Conservation (phyloP, 2,329 filamentous ascomycete species). For the Diaporthe ilicicola region DNA sequence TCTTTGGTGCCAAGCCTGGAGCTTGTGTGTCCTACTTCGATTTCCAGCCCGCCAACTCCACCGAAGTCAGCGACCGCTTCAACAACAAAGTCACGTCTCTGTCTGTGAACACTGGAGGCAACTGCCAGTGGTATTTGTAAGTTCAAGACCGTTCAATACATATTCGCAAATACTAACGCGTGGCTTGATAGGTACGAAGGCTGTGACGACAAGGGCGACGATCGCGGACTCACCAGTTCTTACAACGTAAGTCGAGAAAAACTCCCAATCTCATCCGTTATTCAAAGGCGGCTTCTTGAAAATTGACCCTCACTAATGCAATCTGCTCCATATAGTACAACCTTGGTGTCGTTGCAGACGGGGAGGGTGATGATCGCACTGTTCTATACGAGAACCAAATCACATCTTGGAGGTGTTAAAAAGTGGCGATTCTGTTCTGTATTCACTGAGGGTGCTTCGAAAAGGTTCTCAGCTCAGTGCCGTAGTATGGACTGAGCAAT, state of each 20-base stretch:
- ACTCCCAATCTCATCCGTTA: too few species aligned
- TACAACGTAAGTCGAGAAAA: slow-evolving; percentile 21
- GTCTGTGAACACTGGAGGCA: background rate
- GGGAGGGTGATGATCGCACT: background rate
- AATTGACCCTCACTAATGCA: background rate
- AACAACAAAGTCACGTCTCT: slow-evolving; percentile 10
- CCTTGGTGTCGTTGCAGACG: background rate
- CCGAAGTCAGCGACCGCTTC: slow-evolving; percentile 4
- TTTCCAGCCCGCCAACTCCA: slow-evolving; percentile 4
- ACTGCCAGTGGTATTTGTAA: slow-evolving; percentile 6
- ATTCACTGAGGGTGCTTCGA: background rate
- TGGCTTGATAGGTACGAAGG: background rate
- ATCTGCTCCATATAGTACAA: background rate
- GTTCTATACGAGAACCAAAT: slow-evolving; percentile 5
- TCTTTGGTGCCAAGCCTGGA: slow-evolving; percentile 6
- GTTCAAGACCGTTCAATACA: background rate
- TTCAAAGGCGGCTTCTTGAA: too few species aligned
- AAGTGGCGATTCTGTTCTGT: background rate
- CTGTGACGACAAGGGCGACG: slow-evolving; percentile 2
- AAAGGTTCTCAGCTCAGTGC: background rate
- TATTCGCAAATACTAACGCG: background rate
- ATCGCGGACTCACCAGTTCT: background rate
- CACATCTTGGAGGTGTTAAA: slow-evolving; percentile 14
- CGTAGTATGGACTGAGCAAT: background rate
- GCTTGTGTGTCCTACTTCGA: slow-evolving; percentile 6